Evolutionary conservation across 768 basidiomycete genomes (phyloP).

Genomic region (Tylopilus balloui): DNA sequence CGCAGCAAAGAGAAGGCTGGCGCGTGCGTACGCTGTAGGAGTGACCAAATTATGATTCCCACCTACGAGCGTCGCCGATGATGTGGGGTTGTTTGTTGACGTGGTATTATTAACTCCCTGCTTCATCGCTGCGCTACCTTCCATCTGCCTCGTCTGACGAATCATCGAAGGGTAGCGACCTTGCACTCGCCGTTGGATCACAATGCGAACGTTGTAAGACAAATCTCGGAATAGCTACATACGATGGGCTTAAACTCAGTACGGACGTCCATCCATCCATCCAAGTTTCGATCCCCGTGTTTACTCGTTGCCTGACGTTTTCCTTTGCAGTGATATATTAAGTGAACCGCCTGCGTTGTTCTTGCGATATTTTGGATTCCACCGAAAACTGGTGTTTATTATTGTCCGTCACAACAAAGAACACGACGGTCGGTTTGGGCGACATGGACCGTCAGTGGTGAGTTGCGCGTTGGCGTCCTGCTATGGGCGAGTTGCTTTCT

Average conservation of each 20-base stretch:
- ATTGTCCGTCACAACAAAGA: too few relatives aligned
- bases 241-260: constrained; percentile 10
- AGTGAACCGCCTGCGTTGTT: too few relatives aligned
- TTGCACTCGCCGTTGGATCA: constrained; percentile 7
- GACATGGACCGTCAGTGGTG: not conserved
- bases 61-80: constrained; percentile 2
- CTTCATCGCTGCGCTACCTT: too few relatives aligned
- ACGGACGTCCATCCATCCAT: constrained; percentile 3
- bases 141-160: too few relatives aligned
- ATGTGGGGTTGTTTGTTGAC: constrained; percentile 3
- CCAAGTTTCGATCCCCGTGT: constrained; percentile 8
- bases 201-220: constrained; percentile 7
- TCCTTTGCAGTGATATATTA: not conserved
- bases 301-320: constrained; percentile 10
- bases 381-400: too few relatives aligned
- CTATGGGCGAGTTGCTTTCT: not conserved
- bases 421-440: too few relatives aligned
- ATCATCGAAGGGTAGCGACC: not conserved
- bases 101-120: too few relatives aligned
- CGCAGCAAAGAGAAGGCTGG: not conserved
- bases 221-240: constrained; percentile 5
- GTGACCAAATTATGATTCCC: too few relatives aligned
- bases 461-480: not conserved
- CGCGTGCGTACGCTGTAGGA: not conserved
- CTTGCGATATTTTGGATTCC: not conserved